Evolutionary conservation across 2,329 filamentous ascomycete genomes (phyloP), one percentile per base, ranked within the genome.

Genomic region (Thelonectria rubi): DNA sequence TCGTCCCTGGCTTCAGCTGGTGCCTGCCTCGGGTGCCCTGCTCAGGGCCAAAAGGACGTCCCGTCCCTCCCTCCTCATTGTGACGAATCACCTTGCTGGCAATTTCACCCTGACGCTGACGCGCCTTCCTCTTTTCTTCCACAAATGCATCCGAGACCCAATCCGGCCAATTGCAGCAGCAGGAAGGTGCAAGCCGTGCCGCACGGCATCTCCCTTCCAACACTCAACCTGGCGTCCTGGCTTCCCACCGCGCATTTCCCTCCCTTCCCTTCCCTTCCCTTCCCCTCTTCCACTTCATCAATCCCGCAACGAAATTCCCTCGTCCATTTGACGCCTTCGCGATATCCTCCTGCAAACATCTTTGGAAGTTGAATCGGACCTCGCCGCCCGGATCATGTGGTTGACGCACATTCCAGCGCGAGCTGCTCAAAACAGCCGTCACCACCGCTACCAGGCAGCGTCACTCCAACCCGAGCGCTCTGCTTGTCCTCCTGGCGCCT

Each of bases 31-130:
- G 45, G 45, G 45, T 47, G 21, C 26, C 26, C 34, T 14, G 34
- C 34, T 17, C 34, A 14, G 12, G 37, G 34, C 18, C 26, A 56
- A 34, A 53, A 46, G 42, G 39, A 48, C 42, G 24, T 55, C 48
- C 39, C 45, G 45, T 57, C 34, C 18, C 42, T 62, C 58, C 18
- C 42, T 62, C 58, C 63, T 60, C 54, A 46, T 52, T 39, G 64
- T 65, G 68, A 63, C 68, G 58, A 68, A 69, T 69, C 68, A 63
- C 47, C 48, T 45, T 47, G 52, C 59, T 50, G 53, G 42, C 56
- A 57, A 57, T 49, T 61, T 49, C 58, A 53, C 30, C 47, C 20
- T 34, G 32, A 20, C 53, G 48, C 17, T 49, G 53, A 53, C 58
- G 58, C 58, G 48, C 53, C 48, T 56, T 55, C 48, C 48, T 47